phyloP scores from a whole-genome alignment of 2,329 filamentous ascomycete genomes.

The Ampelomyces quisqualis region DNA sequence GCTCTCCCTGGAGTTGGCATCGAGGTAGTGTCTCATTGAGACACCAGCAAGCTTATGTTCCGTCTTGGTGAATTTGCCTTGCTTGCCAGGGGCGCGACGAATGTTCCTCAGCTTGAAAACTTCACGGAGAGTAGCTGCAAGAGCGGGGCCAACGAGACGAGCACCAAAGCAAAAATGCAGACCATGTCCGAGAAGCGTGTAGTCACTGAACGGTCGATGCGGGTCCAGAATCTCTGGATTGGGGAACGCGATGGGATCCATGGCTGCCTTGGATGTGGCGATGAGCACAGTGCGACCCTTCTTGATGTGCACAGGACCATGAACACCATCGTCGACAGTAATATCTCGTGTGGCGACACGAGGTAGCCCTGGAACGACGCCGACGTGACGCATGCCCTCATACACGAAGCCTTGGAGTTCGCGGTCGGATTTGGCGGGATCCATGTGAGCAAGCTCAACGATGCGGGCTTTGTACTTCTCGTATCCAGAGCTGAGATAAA shows the following conservation, averaged over 20 bases:
- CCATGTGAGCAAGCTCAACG: conserved; percentile 51
- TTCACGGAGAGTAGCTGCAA: conserved; percentile 35
- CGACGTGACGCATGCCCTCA: conserved; percentile 57
- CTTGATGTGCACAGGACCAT: conserved; percentile 51
- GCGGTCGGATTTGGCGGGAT: conserved; percentile 56
- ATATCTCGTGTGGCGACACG: conserved; percentile 48
- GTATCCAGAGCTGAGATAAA: conserved; percentile 54
- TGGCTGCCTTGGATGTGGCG: conserved; percentile 46
- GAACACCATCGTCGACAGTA: conserved; percentile 54
- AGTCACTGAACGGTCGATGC: conserved; percentile 38
- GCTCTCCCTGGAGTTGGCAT: conserved; percentile 51
- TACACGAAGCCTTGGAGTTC: conserved; percentile 57
- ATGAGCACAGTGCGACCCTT: conserved; percentile 38
- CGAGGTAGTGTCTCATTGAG: conserved; percentile 52
- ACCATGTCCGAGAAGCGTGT: conserved; percentile 36
- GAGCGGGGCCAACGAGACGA: conserved; percentile 29
- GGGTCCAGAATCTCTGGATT: conserved; percentile 42
- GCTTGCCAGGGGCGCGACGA: conserved; percentile 33
- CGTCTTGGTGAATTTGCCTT: conserved; percentile 45
- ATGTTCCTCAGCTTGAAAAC: conserved; percentile 40
- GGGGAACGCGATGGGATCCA: conserved; percentile 38
- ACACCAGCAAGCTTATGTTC: conserved; percentile 52
- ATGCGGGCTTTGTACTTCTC: conserved; percentile 55
- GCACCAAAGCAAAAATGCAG: conserved; percentile 40
- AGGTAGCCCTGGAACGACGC: conserved; percentile 55